A percentile compares a stretch with the other conserved stretches of the same genome.
These are phyloP conservation scores for Elsinoe necatrix DNA, from an alignment of 2,329 filamentous ascomycete genomes.

Conservation along the genomic window DNA sequence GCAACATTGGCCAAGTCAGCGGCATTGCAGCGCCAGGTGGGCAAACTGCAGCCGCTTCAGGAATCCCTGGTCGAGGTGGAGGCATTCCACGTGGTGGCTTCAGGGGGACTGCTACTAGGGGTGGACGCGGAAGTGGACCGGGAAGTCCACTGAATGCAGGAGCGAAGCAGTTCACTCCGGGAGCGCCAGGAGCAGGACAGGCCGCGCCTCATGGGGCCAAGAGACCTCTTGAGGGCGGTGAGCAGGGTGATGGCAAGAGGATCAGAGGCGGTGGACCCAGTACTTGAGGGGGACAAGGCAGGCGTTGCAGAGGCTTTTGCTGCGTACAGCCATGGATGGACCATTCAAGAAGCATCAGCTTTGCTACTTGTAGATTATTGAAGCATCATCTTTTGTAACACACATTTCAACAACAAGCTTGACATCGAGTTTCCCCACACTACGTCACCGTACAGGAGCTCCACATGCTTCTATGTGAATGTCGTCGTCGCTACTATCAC, in stretches of 20 bases:
- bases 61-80: slow-evolving; percentile 19
- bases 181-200: slow-evolving; percentile 1
- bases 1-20: slow-evolving; percentile 16
- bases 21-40: slow-evolving; percentile 18
- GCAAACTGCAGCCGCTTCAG: slow-evolving; percentile 8
- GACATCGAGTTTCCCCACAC: background rate
- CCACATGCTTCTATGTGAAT: too few species aligned
- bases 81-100: slow-evolving; percentile 21
- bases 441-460: background rate
- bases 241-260: slow-evolving; percentile 26
- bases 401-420: background rate
- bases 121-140: slow-evolving; percentile 21
- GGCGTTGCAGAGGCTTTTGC: background rate
- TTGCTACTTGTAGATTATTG: background rate
- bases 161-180: slow-evolving; percentile 31
- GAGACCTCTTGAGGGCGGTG: slow-evolving; percentile 27
- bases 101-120: slow-evolving; percentile 20
- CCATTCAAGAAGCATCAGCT: too few species aligned
- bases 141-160: slow-evolving; percentile 29
- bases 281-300: background rate
- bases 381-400: background rate
- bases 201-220: slow-evolving; percentile 27
- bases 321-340: too few species aligned
- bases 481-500: too few species aligned
- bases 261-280: slow-evolving; percentile 23